Evolutionary conservation across 1,284 basidiomycete species (phyloP).

Genomic region (Ceratobasidium sp.): DNA sequence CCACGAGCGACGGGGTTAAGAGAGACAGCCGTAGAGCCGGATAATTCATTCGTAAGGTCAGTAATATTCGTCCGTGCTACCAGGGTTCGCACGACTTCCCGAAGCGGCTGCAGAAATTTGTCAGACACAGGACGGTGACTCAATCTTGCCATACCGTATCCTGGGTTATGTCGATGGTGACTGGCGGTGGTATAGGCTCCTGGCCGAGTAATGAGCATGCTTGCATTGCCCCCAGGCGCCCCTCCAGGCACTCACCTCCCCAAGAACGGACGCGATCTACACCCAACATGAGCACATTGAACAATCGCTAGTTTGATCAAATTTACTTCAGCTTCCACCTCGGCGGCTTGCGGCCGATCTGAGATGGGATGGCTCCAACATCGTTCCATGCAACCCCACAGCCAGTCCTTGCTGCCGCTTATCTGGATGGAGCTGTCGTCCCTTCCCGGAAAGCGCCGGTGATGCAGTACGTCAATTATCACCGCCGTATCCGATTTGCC

Average conservation of each 20-base stretch:
- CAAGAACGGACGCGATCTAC: too few relatives aligned
- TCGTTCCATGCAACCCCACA: not conserved
- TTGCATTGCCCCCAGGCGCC: too few relatives aligned
- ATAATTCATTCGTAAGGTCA: conserved; percentile 2
- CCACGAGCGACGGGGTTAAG: not conserved
- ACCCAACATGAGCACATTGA: too few relatives aligned
- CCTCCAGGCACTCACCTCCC: too few relatives aligned
- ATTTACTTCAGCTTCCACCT: not conserved
- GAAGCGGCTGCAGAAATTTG: not conserved
- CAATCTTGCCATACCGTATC: too few relatives aligned
- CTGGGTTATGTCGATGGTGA: too few relatives aligned
- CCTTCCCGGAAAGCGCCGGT: not conserved
- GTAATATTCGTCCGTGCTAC: not conserved
- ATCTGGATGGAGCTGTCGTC: not conserved
- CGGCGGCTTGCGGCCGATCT: not conserved
- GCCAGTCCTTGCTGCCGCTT: not conserved
- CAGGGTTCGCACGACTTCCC: not conserved
- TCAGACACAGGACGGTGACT: not conserved
- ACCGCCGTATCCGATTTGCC: not conserved
- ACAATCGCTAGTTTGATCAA: too few relatives aligned
- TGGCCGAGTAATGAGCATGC: too few relatives aligned
- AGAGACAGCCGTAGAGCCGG: not conserved
- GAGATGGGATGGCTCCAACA: not conserved
- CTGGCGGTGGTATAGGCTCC: too few relatives aligned
- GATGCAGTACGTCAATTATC: not conserved